Evolutionary conservation across 177 flowering plant genomes (phyloP).

Genomic region (Tripterygium wilfordii): DNA sequence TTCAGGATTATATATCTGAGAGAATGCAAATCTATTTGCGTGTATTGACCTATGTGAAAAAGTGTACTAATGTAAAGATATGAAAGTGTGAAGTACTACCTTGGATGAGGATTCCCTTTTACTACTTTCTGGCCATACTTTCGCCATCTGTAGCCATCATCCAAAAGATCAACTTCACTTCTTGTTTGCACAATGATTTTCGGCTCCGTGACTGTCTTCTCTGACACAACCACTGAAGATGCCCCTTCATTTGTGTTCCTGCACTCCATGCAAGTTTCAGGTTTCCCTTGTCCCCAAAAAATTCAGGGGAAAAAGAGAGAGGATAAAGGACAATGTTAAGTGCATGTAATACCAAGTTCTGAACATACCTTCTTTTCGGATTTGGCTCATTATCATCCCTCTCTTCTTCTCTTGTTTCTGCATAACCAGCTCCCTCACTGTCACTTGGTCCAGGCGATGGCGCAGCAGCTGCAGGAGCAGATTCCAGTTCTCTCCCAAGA

Average conservation of each 20-base stretch:
- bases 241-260: constrained; percentile 46
- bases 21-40: too few species aligned
- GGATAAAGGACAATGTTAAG: neutral
- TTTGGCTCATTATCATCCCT: constrained; percentile 55
- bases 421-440: constrained; percentile 45
- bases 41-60: too few species aligned
- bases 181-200: constrained; percentile 91
- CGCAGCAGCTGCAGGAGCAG: constrained; percentile 28
- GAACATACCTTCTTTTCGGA: constrained; percentile 68
- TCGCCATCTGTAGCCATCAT: constrained; percentile 98
- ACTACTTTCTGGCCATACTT: constrained; percentile 98
- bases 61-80: too few species aligned
- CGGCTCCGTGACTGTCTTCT: constrained; percentile 73
- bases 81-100: constrained; percentile 56
- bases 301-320: neutral
- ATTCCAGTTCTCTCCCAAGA: constrained; percentile 32
- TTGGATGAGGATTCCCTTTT: constrained; percentile 93
- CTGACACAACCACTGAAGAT: constrained; percentile 35
- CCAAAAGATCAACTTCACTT: constrained; percentile 95
- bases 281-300: neutral
- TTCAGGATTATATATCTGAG: too few species aligned
- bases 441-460: constrained; percentile 41
- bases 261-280: constrained; percentile 9
- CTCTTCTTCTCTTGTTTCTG: constrained; percentile 27
- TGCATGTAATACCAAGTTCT: neutral